Evolutionary conservation across 208 protist genomes (phyloP).

Genomic region (Trypanosoma caninum): DNA sequence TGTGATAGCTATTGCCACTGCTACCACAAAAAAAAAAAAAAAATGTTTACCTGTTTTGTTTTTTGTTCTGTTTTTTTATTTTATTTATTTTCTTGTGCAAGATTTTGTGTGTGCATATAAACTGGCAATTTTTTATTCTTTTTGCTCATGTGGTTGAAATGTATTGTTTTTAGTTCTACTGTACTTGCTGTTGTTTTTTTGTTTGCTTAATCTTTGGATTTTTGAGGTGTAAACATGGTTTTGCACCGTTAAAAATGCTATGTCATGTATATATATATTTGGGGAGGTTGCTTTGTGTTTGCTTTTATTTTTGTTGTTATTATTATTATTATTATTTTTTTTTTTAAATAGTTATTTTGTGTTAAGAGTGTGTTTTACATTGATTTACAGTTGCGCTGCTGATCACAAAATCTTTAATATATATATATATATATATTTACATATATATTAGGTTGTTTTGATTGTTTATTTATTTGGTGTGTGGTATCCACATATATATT

Average conservation of each 20-base stretch:
- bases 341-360: conserved; percentile 2
- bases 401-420: too few relatives aligned
- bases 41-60: too few relatives aligned
- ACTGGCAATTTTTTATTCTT: not conserved
- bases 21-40: too few relatives aligned
- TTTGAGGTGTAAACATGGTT: too few relatives aligned
- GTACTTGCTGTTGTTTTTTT: conserved; percentile 12
- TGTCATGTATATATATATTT: conserved; percentile 6
- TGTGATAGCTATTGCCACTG: too few relatives aligned
- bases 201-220: not conserved
- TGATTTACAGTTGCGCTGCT: too few relatives aligned
- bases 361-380: not conserved
- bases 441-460: not conserved
- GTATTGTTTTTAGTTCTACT: conserved; percentile 3
- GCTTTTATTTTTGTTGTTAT: too few relatives aligned
- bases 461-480: not conserved
- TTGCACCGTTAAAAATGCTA: too few relatives aligned
- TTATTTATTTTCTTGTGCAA: not conserved
- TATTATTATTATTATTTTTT: too few relatives aligned
- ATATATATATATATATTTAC: too few relatives aligned
- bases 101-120: not conserved
- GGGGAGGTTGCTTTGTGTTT: conserved; percentile 6
- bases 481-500: too few relatives aligned
- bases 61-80: conserved; percentile 9
- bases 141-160: conserved; percentile 6